Evolutionary conservation across 495 filamentous ascomycete species (phyloP).

Genomic region (Penicillium parvum): DNA sequence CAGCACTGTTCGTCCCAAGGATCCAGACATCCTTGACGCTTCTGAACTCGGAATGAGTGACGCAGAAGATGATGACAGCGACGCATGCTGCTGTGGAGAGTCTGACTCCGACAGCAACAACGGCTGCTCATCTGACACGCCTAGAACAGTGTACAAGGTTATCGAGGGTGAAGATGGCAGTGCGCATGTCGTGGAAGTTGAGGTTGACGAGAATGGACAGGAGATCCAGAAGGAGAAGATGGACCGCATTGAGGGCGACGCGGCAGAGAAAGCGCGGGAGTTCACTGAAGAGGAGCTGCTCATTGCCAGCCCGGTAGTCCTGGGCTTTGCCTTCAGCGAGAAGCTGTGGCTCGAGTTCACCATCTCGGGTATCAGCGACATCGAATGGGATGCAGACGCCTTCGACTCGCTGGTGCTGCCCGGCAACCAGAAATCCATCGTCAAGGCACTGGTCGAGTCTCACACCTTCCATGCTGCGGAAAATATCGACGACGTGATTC

Average conservation of each 20-base stretch:
- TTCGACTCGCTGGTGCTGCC: slow-evolving; percentile 75
- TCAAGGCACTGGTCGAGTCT: slow-evolving; percentile 72
- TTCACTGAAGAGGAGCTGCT: slow-evolving; percentile 86
- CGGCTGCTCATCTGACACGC: slow-evolving; percentile 48
- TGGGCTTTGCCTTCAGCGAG: slow-evolving; percentile 90
- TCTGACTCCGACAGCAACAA: slow-evolving; percentile 51
- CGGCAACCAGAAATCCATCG: slow-evolving; percentile 71
- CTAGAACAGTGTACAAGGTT: slow-evolving; percentile 61
- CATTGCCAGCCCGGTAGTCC: slow-evolving; percentile 82
- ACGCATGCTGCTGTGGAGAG: slow-evolving; percentile 37
- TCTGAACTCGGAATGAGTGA: slow-evolving; percentile 44
- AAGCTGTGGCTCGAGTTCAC: slow-evolving; percentile 92
- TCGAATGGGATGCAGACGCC: slow-evolving; percentile 76
- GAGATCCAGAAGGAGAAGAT: slow-evolving; percentile 65
- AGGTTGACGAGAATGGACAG: slow-evolving; percentile 56
- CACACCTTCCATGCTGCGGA: slow-evolving; percentile 78
- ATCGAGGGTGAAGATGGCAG: slow-evolving; percentile 60
- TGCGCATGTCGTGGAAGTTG: slow-evolving; percentile 54
- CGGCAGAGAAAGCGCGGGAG: slow-evolving; percentile 40
- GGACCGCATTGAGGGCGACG: slow-evolving; percentile 46
- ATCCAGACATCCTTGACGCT: slow-evolving; percentile 61
- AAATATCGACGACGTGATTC: slow-evolving; percentile 80
- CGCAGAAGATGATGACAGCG: slow-evolving; percentile 38
- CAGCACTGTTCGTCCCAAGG: slow-evolving; percentile 71
- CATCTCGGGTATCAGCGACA: slow-evolving; percentile 76